These are phyloP conservation scores for Neofusicoccum umdonicola DNA, from an alignment of 2,329 filamentous ascomycete genomes.

Conservation along the genomic window DNA sequence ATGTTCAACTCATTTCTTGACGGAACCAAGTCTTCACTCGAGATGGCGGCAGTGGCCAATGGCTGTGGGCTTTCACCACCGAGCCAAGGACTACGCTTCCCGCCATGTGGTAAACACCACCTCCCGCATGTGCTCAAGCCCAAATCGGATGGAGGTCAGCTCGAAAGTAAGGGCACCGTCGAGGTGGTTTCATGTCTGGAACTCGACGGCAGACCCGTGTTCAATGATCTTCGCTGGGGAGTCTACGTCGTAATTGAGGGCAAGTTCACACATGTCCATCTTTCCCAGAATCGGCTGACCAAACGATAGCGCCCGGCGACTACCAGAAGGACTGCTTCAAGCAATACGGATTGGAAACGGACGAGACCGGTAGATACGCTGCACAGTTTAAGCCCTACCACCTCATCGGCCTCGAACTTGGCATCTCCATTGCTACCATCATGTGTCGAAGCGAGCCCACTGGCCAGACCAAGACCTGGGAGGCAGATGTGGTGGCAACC, in stretches of 20 bases:
- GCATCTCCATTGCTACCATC: constrained; percentile 44
- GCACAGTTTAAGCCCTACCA: constrained; percentile 50
- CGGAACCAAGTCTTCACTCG: constrained; percentile 48
- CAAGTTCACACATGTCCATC: no score
- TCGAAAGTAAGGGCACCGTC: constrained; percentile 43
- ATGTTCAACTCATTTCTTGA: constrained; percentile 52
- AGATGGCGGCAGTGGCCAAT: constrained; percentile 51
- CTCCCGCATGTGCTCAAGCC: constrained; percentile 44
- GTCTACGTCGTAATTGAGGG: constrained; percentile 47
- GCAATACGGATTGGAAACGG: constrained; percentile 47
- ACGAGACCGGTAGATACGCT: constrained; percentile 42
- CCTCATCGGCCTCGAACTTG: constrained; percentile 48
- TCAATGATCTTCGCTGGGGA: constrained; percentile 44
- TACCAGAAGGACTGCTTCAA: constrained; percentile 46
- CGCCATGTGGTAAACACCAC: constrained; percentile 45
- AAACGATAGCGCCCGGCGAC: constrained; percentile 31
- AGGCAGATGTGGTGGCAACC: constrained; percentile 47
- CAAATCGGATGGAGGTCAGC: constrained; percentile 40
- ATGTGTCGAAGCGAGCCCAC: constrained; percentile 49
- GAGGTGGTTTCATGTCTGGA: constrained; percentile 49
- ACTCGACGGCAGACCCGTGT: constrained; percentile 41
- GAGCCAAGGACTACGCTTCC: constrained; percentile 42
- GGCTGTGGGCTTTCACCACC: constrained; percentile 45
- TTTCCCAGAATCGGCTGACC: background rate
- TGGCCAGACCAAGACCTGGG: constrained; percentile 45